Evolutionary conservation across 768 basidiomycete genomes (phyloP).

Genomic region (Pisolithus orientalis): DNA sequence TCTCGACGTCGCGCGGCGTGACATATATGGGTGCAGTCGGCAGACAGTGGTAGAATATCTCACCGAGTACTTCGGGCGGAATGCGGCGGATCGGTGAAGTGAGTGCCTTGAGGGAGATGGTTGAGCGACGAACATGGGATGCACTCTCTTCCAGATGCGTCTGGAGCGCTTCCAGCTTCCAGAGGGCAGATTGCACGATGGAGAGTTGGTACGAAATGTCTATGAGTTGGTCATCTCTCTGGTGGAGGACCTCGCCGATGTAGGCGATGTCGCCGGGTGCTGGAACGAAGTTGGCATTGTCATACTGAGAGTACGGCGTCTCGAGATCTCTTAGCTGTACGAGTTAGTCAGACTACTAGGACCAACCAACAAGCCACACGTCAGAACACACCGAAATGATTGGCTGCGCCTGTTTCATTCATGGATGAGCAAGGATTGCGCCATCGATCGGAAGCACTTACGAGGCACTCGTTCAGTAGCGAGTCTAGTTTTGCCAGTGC

Average conservation of each 20-base stretch:
- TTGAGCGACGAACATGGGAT: slow-evolving; percentile 12
- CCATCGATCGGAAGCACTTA: slow-evolving; percentile 19
- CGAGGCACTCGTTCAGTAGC: slow-evolving; percentile 16
- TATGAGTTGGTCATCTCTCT: slow-evolving; percentile 17
- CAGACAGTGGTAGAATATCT: slow-evolving; percentile 25
- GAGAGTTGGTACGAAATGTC: slow-evolving; percentile 14
- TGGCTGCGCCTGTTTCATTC: slow-evolving; percentile 5
- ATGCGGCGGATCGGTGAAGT: slow-evolving; percentile 12
- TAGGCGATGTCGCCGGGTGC: slow-evolving; percentile 7
- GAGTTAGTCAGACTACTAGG: background rate
- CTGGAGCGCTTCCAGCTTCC: slow-evolving; percentile 13
- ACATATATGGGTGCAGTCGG: slow-evolving; percentile 16
- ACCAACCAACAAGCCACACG: too few species aligned
- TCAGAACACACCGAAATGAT: slow-evolving; percentile 14
- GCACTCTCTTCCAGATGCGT: slow-evolving; percentile 14
- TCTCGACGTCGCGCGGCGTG: slow-evolving; percentile 13
- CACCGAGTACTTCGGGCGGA: slow-evolving; percentile 27
- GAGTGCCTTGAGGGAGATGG: slow-evolving; percentile 19
- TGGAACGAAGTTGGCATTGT: slow-evolving; percentile 7
- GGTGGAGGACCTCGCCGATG: slow-evolving; percentile 15
- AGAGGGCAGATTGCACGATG: slow-evolving; percentile 11
- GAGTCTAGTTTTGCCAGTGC: slow-evolving; percentile 8
- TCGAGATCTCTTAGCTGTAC: slow-evolving; percentile 11
- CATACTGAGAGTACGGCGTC: slow-evolving; percentile 11
- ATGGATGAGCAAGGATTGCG: slow-evolving; percentile 29